phyloP scores from a whole-genome alignment of 2,329 filamentous ascomycete species.

The Cladosporium sphaerospermum region DNA sequence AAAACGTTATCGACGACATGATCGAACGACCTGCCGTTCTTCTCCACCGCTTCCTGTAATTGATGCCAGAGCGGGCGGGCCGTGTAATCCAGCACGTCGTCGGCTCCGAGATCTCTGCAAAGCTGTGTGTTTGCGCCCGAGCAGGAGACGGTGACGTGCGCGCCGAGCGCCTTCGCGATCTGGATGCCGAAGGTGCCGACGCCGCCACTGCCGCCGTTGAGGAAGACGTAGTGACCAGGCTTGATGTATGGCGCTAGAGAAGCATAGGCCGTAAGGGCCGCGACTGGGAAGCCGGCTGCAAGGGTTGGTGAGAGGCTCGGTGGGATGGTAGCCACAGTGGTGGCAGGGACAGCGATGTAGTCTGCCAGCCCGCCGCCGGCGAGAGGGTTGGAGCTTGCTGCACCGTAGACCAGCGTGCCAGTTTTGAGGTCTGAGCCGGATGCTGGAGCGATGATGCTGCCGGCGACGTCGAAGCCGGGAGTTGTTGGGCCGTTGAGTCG shows the following conservation, averaged over 20 bases:
- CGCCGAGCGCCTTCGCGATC: constrained; percentile 56
- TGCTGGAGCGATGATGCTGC: constrained; percentile 41
- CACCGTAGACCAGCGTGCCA: constrained; percentile 38
- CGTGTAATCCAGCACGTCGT: constrained; percentile 58
- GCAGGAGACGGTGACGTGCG: constrained; percentile 54
- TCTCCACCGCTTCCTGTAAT: constrained; percentile 44
- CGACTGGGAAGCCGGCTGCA: constrained; percentile 29
- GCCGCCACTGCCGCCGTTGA: constrained; percentile 61
- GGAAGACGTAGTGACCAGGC: constrained; percentile 48
- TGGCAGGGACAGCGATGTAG: constrained; percentile 33
- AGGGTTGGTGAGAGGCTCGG: constrained; percentile 35
- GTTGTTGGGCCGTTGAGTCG: constrained; percentile 37
- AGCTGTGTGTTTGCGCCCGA: constrained; percentile 53
- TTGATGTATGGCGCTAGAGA: constrained; percentile 33
- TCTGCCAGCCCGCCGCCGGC: constrained; percentile 32
- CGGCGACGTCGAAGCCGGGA: constrained; percentile 48
- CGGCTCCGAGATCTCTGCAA: constrained; percentile 54
- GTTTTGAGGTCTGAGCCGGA: constrained; percentile 24
- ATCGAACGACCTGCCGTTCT: constrained; percentile 44
- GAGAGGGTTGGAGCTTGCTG: constrained; percentile 28
- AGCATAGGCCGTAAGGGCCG: constrained; percentile 36
- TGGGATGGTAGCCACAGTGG: constrained; percentile 37
- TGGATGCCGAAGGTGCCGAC: constrained; percentile 56
- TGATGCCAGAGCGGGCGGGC: constrained; percentile 41
- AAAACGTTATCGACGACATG: constrained; percentile 56